A percentile compares a stretch with the other conserved stretches of the same genome.
Conservation (phyloP, 345 rosid genomes). For the Citrus mangshanensis region DNA sequence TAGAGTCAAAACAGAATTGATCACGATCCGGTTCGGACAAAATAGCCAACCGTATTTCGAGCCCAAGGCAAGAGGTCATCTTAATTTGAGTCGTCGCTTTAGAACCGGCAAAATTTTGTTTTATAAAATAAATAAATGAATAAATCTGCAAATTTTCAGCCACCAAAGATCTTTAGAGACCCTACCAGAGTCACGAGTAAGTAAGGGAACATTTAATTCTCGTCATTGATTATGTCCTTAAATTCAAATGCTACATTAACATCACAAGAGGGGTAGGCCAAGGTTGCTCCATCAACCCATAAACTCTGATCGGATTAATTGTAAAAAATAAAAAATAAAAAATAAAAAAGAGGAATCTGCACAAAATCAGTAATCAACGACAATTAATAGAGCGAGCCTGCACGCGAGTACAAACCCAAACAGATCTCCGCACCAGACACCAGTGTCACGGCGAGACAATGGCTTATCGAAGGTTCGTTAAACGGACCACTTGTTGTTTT, state of each 20-base stretch:
- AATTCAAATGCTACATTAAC: neutral
- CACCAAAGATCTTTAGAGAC: too few relatives aligned
- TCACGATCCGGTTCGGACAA: too few relatives aligned
- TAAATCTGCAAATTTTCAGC: too few relatives aligned
- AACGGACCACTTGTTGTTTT: neutral
- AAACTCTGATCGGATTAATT: neutral
- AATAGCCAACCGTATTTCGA: too few relatives aligned
- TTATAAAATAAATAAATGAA: too few relatives aligned
- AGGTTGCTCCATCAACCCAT: neutral
- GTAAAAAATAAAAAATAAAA: too few relatives aligned
- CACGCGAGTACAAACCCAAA: neutral
- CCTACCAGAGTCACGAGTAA: too few relatives aligned
- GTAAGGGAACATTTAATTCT: neutral
- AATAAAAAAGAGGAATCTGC: too few relatives aligned
- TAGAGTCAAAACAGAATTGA: too few relatives aligned
- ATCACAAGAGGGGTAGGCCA: neutral
- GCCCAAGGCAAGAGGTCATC: too few relatives aligned
- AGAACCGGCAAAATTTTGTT: too few relatives aligned
- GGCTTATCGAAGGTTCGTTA: constrained; percentile 20
- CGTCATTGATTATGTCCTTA: neutral
- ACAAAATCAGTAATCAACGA: neutral
- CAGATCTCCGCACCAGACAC: neutral
- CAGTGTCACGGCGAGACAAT: neutral
- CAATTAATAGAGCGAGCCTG: neutral
- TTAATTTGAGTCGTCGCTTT: too few relatives aligned